These are phyloP conservation scores for Crotalaria pallida DNA, from an alignment of 306 rosid genomes.

Conservation along the genomic window DNA sequence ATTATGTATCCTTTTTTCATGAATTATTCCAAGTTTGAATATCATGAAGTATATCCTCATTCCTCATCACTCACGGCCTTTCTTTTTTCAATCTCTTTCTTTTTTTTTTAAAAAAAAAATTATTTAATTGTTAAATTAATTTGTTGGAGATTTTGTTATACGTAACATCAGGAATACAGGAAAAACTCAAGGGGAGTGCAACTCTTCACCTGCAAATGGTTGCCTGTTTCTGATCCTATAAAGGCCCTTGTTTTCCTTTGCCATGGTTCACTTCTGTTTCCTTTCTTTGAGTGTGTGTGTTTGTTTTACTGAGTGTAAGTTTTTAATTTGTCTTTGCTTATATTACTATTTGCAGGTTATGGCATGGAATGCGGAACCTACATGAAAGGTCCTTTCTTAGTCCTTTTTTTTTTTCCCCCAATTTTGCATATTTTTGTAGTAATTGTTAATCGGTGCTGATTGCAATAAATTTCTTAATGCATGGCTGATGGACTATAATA, in stretches of 20 bases:
- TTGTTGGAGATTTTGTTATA: not conserved
- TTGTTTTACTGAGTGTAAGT: not conserved
- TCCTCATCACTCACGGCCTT: not conserved
- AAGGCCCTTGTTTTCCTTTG: slow-evolving; percentile 82
- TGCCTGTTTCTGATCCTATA: slow-evolving; percentile 60
- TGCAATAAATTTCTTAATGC: not conserved
- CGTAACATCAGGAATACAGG: slow-evolving; percentile 39
- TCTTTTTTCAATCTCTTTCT: not conserved
- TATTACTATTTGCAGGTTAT: slow-evolving; percentile 46
- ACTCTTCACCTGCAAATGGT: slow-evolving; percentile 82
- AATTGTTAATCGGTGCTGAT: not conserved
- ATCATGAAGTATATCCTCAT: slow-evolving; percentile 35
- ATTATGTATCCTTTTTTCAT: not conserved
- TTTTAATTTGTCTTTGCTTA: not conserved
- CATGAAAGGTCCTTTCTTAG: slow-evolving; percentile 64
- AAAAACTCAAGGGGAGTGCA: slow-evolving; percentile 62
- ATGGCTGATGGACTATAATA: not conserved
- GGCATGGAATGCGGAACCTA: slow-evolving; percentile 84
- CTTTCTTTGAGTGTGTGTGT: too few relatives aligned
- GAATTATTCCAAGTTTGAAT: slow-evolving; percentile 38
- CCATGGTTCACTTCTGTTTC: slow-evolving; percentile 46
- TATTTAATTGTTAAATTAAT: not conserved
- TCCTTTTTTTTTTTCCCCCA: not conserved
- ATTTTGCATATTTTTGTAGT: not conserved
- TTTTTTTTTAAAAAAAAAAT: too few relatives aligned